phyloP scores from a whole-genome alignment of 306 rosid species.

The Vigna reflexopilosa region DNA sequence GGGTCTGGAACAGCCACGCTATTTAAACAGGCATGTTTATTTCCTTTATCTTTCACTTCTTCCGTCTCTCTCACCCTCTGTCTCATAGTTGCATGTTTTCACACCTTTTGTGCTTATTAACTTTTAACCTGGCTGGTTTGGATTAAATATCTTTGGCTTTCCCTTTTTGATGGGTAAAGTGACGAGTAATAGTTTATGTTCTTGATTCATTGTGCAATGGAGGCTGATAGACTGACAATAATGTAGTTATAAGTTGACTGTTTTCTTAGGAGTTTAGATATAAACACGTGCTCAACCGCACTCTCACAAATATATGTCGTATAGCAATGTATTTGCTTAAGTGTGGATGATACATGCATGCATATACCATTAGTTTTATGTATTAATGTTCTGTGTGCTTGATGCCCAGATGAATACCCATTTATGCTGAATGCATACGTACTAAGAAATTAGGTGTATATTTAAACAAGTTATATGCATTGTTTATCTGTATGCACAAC shows the following conservation, averaged over 20 bases:
- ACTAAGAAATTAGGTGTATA: not conserved
- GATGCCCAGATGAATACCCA: conserved; percentile 3
- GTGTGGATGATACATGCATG: not conserved
- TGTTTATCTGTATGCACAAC: not conserved
- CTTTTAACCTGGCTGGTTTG: conserved; percentile 43
- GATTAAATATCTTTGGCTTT: conserved; percentile 19
- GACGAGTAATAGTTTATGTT: conserved; percentile 27
- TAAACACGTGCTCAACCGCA: not conserved
- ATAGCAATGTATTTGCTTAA: not conserved
- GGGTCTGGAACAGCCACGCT: conserved; percentile 92
- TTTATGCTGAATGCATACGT: not conserved
- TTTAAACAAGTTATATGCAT: conserved; percentile 1
- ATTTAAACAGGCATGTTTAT: conserved; percentile 76
- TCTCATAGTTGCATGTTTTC: conserved; percentile 12
- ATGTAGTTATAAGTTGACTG: conserved; percentile 2
- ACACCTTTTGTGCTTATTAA: conserved; percentile 9
- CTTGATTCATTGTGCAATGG: conserved; percentile 26
- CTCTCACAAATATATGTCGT: not conserved
- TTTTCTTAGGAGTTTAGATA: conserved; percentile 38
- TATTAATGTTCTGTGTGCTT: conserved; percentile 24
- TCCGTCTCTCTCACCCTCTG: not conserved
- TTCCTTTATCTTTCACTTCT: conserved; percentile 35
- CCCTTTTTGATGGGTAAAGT: not conserved
- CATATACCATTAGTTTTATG: conserved; percentile 11
- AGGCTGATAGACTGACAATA: conserved; percentile 29